These are phyloP conservation scores for Yamadazyma aaseri DNA, from an alignment of 1,139 yeast genomes.

Conservation along the genomic window DNA sequence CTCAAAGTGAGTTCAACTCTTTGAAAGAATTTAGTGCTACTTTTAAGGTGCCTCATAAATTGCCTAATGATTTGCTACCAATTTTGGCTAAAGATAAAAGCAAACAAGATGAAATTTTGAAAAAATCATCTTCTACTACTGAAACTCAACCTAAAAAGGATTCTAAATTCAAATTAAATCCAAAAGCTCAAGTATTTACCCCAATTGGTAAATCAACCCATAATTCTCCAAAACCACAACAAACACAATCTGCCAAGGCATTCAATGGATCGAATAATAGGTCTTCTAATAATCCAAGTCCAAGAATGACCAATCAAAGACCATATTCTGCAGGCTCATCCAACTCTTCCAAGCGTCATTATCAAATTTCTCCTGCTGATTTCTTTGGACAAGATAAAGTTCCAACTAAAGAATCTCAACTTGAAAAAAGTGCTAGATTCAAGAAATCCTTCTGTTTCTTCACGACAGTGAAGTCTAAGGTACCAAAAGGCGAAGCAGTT, in stretches of 20 bases:
- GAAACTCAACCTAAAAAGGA: constrained; percentile 44
- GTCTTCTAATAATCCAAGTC: constrained; percentile 34
- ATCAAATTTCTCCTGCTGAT: constrained; percentile 43
- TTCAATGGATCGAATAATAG: constrained; percentile 11
- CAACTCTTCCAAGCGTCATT: constrained; percentile 32
- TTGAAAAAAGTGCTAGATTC: constrained; percentile 36
- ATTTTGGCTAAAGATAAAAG: constrained; percentile 66
- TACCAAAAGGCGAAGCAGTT: constrained; percentile 31
- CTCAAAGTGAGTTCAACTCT: constrained; percentile 74
- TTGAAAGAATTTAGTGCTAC: constrained; percentile 79
- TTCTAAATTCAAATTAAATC: constrained; percentile 63
- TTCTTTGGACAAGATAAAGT: constrained; percentile 50
- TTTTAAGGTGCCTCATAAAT: constrained; percentile 71
- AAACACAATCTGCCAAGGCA: constrained; percentile 15
- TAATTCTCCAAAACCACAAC: constrained; percentile 28
- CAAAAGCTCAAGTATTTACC: constrained; percentile 69
- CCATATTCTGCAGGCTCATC: constrained; percentile 28
- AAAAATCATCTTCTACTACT: constrained; percentile 20
- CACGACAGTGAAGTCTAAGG: constrained; percentile 35
- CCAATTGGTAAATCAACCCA: constrained; percentile 32
- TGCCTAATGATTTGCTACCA: constrained; percentile 77
- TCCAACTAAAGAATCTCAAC: constrained; percentile 46
- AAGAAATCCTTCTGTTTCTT: constrained; percentile 59
- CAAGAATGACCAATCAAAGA: constrained; percentile 32
- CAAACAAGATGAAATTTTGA: constrained; percentile 60